Base-by-base conservation (phyloP, 768 basidiomycete genomes). In the Collybia sordida region DNA sequence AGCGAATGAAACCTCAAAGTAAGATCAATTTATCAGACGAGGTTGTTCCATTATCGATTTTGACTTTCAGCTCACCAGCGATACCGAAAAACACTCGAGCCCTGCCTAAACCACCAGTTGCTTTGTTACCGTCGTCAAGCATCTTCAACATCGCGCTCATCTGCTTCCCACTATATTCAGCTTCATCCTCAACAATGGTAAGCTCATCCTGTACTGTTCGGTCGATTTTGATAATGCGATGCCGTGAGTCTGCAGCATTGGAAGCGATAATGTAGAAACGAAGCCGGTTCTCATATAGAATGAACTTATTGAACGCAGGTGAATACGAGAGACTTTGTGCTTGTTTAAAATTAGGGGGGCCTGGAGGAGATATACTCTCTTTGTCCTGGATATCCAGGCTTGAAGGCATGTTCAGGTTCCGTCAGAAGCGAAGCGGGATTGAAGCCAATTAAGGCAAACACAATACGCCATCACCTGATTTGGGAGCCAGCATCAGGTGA, bases 101-200 rank as follows among this genome's bases (percentile, higher is more conserved):
- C 67, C 77, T 93, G 14, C 86, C 91, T 53, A 99, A 69, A 6
- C 95, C 93, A 4, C 95, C 96, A 3, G 86, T 86, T 1, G 78
- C 79, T 67, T 85, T 88, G 68, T 97, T 99, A 19, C 95, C 96
- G 59, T 97, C 93, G 52, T 95, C 93, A 7, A 98, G 77, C 92
- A 96, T 97, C 70, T 89, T 90, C 55, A 98, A 74, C 75, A 98
- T 83, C 27, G 85, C 83, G 44, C 82, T 90, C 84, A 97, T 90
- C 69, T 98, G 88, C 63, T 85, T 87, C 21, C 88, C 86, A 43
- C 81, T 90, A 67, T 99, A 99, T 19, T 91, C 82, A 0, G 85
- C 85, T 35, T 90, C 84, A 64, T 98, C 97, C 58, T 98, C 93
- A 21, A 93, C 77, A 3, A 97, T 82, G 21, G 71, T 70, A 9